Conservation (phyloP, 2,329 filamentous ascomycete species). For the Aspergillus phoenicis region DNA sequence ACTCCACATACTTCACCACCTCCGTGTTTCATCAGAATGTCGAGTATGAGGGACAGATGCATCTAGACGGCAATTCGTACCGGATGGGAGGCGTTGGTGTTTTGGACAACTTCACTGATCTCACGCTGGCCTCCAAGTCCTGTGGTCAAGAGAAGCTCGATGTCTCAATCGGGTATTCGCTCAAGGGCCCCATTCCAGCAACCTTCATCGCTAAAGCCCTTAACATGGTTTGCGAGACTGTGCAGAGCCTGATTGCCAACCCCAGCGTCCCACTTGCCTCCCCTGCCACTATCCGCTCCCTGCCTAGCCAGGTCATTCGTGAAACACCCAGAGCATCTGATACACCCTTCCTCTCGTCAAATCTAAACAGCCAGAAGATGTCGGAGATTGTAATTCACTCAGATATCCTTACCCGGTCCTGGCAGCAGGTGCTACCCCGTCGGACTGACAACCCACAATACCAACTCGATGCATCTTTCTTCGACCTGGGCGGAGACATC, state of each 20-base stretch:
- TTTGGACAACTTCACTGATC: slow-evolving; percentile 44
- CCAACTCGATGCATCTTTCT: slow-evolving; percentile 46
- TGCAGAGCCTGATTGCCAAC: slow-evolving; percentile 39
- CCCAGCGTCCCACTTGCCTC: slow-evolving; percentile 39
- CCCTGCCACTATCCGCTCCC: slow-evolving; percentile 34
- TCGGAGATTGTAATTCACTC: slow-evolving; percentile 44
- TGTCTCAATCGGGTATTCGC: slow-evolving; percentile 42
- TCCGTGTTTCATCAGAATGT: slow-evolving; percentile 45
- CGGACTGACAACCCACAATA: slow-evolving; percentile 27
- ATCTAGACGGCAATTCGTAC: slow-evolving; percentile 43
- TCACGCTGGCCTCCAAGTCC: slow-evolving; percentile 44
- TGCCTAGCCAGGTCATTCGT: slow-evolving; percentile 34
- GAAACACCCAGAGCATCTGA: slow-evolving; percentile 32
- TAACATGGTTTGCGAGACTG: slow-evolving; percentile 45
- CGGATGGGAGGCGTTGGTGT: slow-evolving; percentile 43
- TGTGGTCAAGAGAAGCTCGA: slow-evolving; percentile 36
- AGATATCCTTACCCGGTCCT: slow-evolving; percentile 42
- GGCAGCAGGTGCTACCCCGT: slow-evolving; percentile 42
- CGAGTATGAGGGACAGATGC: slow-evolving; percentile 38
- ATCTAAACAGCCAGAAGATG: slow-evolving; percentile 41
- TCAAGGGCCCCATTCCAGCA: slow-evolving; percentile 37
- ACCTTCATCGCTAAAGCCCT: slow-evolving; percentile 40
- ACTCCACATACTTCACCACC: slow-evolving; percentile 45
- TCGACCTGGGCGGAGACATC: slow-evolving; percentile 46
- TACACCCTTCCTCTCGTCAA: slow-evolving; percentile 37